phyloP scores from a whole-genome alignment of 2,329 filamentous ascomycete species.

The Diaporthe sp. region DNA sequence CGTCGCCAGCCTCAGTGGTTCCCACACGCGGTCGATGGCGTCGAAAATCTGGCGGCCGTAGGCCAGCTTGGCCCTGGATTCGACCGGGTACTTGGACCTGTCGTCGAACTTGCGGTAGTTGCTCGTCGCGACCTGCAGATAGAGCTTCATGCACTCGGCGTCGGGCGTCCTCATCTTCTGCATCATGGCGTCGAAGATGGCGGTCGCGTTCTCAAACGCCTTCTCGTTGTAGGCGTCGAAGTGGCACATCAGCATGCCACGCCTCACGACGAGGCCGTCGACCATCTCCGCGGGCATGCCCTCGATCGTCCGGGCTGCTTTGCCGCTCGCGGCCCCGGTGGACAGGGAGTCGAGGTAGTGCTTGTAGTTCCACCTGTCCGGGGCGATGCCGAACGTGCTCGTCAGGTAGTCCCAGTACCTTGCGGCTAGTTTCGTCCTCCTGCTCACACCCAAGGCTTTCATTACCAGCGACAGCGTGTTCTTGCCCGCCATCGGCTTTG shows the following conservation, averaged over 20 bases:
- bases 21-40: slow-evolving; percentile 65
- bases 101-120: slow-evolving; percentile 56
- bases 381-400: slow-evolving; percentile 69
- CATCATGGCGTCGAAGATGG: slow-evolving; percentile 75
- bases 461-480: slow-evolving; percentile 79
- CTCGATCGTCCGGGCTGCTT: slow-evolving; percentile 70
- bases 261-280: slow-evolving; percentile 70
- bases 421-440: slow-evolving; percentile 71
- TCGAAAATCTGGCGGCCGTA: slow-evolving; percentile 64
- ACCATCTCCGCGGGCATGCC: slow-evolving; percentile 62
- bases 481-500: slow-evolving; percentile 48
- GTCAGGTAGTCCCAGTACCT: slow-evolving; percentile 85
- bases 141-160: slow-evolving; percentile 63
- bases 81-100: slow-evolving; percentile 45
- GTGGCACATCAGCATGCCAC: slow-evolving; percentile 80
- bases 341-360: slow-evolving; percentile 77
- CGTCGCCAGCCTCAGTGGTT: slow-evolving; percentile 54
- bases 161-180: slow-evolving; percentile 60
- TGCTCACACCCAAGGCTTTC: slow-evolving; percentile 70
- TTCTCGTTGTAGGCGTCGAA: slow-evolving; percentile 83
- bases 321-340: slow-evolving; percentile 73
- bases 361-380: slow-evolving; percentile 79
- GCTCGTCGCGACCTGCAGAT: slow-evolving; percentile 67
- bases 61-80: slow-evolving; percentile 52
- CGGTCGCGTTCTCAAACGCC: slow-evolving; percentile 73